Evolutionary conservation across 1,284 basidiomycete genomes (phyloP).

Genomic region (Bjerkandera adusta): DNA sequence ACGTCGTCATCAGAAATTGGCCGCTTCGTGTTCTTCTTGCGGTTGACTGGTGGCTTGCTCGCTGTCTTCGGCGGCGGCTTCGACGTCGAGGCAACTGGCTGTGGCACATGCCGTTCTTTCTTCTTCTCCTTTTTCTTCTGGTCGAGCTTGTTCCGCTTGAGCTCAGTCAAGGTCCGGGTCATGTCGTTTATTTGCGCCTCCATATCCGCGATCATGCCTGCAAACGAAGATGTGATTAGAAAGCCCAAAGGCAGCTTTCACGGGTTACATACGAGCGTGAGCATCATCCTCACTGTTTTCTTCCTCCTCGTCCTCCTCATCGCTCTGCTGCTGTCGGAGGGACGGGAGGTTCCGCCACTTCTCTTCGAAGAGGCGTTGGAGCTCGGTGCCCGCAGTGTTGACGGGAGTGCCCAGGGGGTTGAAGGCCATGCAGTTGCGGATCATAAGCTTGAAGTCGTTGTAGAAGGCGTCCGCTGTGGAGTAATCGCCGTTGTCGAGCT

Average conservation of each 20-base stretch:
- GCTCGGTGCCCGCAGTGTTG: conserved; percentile 76
- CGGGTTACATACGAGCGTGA: conserved; percentile 49
- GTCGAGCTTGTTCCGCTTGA: conserved; percentile 49
- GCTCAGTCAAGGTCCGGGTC: conserved; percentile 57
- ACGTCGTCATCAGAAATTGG: conserved; percentile 60
- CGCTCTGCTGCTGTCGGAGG: conserved; percentile 39
- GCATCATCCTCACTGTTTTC: conserved; percentile 38
- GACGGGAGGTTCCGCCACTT: conserved; percentile 85
- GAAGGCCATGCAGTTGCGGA: conserved; percentile 91
- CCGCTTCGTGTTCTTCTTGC: conserved; percentile 41
- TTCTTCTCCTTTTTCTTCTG: conserved; percentile 68
- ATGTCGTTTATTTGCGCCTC: conserved; percentile 75
- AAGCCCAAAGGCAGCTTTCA: conserved; percentile 10
- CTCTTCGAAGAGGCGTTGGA: conserved; percentile 87
- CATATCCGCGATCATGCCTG: conserved; percentile 69
- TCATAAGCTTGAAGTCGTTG: conserved; percentile 92
- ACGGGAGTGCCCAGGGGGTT: conserved; percentile 90
- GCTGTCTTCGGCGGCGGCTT: conserved; percentile 48
- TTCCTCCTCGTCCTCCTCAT: conserved; percentile 50
- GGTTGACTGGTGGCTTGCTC: conserved; percentile 33
- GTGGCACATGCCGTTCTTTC: conserved; percentile 37
- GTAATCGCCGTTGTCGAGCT: conserved; percentile 80
- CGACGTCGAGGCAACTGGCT: conserved; percentile 59
- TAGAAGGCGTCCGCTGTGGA: conserved; percentile 76
- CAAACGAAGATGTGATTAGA: conserved; percentile 17